Base-by-base conservation (phyloP, 2,329 filamentous ascomycete genomes). In the Grosmannia huntii region DNA sequence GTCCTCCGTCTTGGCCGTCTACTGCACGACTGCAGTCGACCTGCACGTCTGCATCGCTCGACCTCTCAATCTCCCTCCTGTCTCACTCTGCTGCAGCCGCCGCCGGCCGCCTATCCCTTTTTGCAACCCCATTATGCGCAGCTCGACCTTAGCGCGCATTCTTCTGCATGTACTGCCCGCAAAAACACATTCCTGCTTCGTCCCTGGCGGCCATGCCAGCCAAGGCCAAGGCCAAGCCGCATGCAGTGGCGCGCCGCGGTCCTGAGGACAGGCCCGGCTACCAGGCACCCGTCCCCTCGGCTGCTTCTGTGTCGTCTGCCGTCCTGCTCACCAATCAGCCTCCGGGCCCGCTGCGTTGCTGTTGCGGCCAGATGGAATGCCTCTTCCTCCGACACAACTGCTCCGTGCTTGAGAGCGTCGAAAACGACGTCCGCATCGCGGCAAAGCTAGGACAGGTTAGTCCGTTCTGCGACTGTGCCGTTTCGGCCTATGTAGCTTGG, bases 361-460 rank as follows among this genome's bases (percentile, higher is more conserved):
- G 92, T 74, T 99, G 92, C 74, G 91, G 90, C 59, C 84, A 83
- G 64, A 69, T 77, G 62, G 84, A 90, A 66, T 97, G 92, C 72
- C 80, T 84, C 64, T 89, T 87, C 69, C 79, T 96, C 62, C 83
- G 82, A 70, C 86, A 91, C 73, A 96, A 92, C 72, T 85, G 84
- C 70, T 78, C 80, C 52, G 78, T 90, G 62, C 78, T 97, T 53
- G 85, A 89, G 65, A 86, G 82, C 61, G 79, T 97, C 63, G 92
- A 97, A 73, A 87, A 86, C 66, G 89, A 96, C 73, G 87, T 96
- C 57, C 84, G 85, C 66, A 89, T 83, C 56, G 94, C 94, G 48
- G 94, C 90, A 54, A 81, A 87, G 69, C 80, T 96, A 66, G 94
- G 94, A 64, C 89, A 96, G 87, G 92, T 96, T 86, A 69, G 89